phyloP scores from a whole-genome alignment of 169 alveolate genomes.

The Eimeria brunetti region DNA sequence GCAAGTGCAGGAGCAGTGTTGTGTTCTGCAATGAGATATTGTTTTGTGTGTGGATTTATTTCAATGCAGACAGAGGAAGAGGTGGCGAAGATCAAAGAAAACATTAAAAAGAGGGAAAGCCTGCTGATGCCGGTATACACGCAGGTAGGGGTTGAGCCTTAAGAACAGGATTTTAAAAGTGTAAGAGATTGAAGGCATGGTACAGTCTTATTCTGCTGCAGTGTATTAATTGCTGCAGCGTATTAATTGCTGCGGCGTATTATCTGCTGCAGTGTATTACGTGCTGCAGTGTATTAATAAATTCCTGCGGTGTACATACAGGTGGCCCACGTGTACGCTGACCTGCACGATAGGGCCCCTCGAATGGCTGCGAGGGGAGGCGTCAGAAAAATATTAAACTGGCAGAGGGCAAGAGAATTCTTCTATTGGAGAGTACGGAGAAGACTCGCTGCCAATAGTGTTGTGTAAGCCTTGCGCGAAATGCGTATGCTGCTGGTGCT shows the following conservation, averaged over 20 bases:
- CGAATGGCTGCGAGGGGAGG: conserved; percentile 92
- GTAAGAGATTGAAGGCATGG: too few species aligned
- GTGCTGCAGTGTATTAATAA: too few species aligned
- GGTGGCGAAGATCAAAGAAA: conserved; percentile 36
- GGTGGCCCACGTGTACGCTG: conserved; percentile 90
- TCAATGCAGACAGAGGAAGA: conserved; percentile 44
- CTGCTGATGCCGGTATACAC: conserved; percentile 77
- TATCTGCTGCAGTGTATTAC: too few species aligned
- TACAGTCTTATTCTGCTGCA: too few species aligned
- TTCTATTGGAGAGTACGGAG: conserved; percentile 87
- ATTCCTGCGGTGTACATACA: conserved; percentile 64
- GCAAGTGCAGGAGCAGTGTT: background rate
- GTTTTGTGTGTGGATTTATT: background rate
- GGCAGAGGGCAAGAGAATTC: conserved; percentile 88
- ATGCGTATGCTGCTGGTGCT: too few species aligned
- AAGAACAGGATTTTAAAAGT: too few species aligned
- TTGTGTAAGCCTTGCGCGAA: conserved; percentile 27
- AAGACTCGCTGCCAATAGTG: conserved; percentile 73
- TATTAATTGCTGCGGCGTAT: too few species aligned
- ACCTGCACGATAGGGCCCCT: conserved; percentile 90
- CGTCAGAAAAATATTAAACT: conserved; percentile 86
- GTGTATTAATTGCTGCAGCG: too few species aligned
- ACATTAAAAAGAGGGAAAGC: conserved; percentile 59
- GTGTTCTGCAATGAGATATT: too few species aligned
- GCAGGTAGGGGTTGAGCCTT: conserved; percentile 32